These are phyloP conservation scores for Linum tenue DNA, from an alignment of 345 rosid species.

Conservation along the genomic window DNA sequence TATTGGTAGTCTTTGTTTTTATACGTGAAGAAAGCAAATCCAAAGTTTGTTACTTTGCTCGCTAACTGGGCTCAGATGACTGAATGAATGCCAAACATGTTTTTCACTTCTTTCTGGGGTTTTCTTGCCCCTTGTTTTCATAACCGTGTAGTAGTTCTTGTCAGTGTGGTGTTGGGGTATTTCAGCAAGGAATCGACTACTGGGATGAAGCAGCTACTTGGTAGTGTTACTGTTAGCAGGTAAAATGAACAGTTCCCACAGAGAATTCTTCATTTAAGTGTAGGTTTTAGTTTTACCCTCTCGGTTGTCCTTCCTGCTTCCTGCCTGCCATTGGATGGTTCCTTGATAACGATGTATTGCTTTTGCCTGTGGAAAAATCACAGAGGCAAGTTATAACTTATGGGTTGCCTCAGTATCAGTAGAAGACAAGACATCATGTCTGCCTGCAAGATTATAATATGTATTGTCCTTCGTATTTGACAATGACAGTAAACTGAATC, in stretches of 20 bases:
- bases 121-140: background rate
- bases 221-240: background rate
- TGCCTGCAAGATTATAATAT: background rate
- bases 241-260: background rate
- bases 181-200: no score
- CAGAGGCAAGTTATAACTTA: background rate
- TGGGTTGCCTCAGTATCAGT: background rate
- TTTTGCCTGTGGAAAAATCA: background rate
- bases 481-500: background rate
- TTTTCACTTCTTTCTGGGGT: no score
- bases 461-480: background rate
- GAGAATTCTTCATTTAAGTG: background rate
- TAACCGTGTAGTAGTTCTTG: background rate
- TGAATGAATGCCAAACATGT: background rate
- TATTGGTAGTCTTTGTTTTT: slow-evolving; percentile 11
- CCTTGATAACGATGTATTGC: background rate
- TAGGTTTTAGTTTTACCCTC: background rate
- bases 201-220: background rate
- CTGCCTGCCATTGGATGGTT: no score
- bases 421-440: background rate
- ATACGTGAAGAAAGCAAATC: slow-evolving; percentile 22
- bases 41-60: no score
- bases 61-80: background rate
- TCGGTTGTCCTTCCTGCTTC: background rate
- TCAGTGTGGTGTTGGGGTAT: no score